These are phyloP conservation scores for Tolypocladium ovalisporum DNA, from an alignment of 2,329 filamentous ascomycete genomes.

Conservation along the genomic window DNA sequence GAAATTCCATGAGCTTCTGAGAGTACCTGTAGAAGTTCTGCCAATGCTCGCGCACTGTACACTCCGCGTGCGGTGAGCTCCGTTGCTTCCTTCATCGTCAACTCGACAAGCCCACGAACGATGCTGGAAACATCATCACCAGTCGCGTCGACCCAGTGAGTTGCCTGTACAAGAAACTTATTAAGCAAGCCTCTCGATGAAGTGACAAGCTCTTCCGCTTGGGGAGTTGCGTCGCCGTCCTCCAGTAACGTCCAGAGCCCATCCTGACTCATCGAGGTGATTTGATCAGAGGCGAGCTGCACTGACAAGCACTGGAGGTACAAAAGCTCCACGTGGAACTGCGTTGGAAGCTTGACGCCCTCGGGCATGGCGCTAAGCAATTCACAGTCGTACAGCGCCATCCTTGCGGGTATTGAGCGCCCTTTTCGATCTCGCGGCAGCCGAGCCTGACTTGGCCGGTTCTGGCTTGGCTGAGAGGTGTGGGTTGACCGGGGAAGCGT, in stretches of 20 bases:
- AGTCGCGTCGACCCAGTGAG: constrained; percentile 25
- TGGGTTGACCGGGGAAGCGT: constrained; percentile 36
- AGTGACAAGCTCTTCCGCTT: constrained; percentile 33
- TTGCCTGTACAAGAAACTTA: constrained; percentile 18
- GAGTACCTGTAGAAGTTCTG: constrained; percentile 35
- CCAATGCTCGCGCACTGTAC: constrained; percentile 43
- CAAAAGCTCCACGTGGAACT: constrained; percentile 37
- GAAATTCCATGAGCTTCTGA: constrained; percentile 35
- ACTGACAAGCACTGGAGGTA: constrained; percentile 39
- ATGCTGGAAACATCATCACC: constrained; percentile 23
- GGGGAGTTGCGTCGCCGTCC: constrained; percentile 20
- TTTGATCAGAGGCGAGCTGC: constrained; percentile 43
- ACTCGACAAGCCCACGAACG: constrained; percentile 29
- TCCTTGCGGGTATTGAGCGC: constrained; percentile 61
- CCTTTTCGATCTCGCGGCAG: constrained; percentile 54
- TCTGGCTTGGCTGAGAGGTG: constrained; percentile 1
- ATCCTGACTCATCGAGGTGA: constrained; percentile 30
- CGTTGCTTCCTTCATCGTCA: constrained; percentile 31
- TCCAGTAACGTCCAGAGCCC: constrained; percentile 35
- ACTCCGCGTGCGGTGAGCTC: constrained; percentile 31
- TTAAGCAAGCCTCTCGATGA: constrained; percentile 27
- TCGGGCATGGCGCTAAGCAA: constrained; percentile 37
- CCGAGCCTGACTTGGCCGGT: constrained; percentile 9
- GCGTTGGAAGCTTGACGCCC: constrained; percentile 25
- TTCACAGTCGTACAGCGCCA: constrained; percentile 58